Percentiles rank a stretch among this genome's conserved stretches.
Evolutionary conservation across 768 basidiomycete species (phyloP).

Genomic region (Boletales sp.): DNA sequence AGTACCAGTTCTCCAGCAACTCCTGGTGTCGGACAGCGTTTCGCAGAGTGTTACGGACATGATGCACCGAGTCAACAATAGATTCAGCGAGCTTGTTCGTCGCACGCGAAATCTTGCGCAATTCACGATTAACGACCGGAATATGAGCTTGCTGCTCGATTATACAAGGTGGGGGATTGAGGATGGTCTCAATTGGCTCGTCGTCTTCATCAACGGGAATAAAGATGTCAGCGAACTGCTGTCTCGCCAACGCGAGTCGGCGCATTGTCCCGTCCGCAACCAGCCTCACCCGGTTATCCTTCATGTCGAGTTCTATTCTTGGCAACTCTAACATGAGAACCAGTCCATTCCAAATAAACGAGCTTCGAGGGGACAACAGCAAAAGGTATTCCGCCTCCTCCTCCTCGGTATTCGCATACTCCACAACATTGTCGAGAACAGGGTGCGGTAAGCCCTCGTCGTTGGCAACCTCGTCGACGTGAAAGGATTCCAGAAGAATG

Average conservation of each 20-base stretch:
- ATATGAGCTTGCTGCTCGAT: slow-evolving; percentile 88
- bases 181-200: slow-evolving; percentile 41
- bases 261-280: slow-evolving; percentile 86
- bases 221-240: slow-evolving; percentile 67
- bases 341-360: slow-evolving; percentile 90
- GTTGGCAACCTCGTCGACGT: slow-evolving; percentile 57
- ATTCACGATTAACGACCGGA: slow-evolving; percentile 82
- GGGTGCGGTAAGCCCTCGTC: slow-evolving; percentile 48
- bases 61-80: slow-evolving; percentile 87
- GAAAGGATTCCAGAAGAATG: slow-evolving; percentile 83
- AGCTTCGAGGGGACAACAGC: slow-evolving; percentile 76
- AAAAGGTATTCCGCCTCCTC: slow-evolving; percentile 73
- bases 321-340: slow-evolving; percentile 77
- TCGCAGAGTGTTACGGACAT: slow-evolving; percentile 68
- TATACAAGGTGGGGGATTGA: slow-evolving; percentile 46
- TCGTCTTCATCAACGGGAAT: slow-evolving; percentile 61
- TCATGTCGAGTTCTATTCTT: slow-evolving; percentile 74
- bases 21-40: slow-evolving; percentile 71
- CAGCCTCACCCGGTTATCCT: slow-evolving; percentile 86
- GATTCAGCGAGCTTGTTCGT: slow-evolving; percentile 89
- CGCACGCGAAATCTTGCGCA: slow-evolving; percentile 86
- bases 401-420: slow-evolving; percentile 46
- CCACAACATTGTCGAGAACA: slow-evolving; percentile 33
- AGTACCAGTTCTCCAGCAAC: slow-evolving; percentile 88
- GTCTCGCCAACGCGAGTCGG: slow-evolving; percentile 72